Evolutionary conservation across 139 green algal genomes (phyloP).

Genomic region (Chlorella vulgaris): DNA sequence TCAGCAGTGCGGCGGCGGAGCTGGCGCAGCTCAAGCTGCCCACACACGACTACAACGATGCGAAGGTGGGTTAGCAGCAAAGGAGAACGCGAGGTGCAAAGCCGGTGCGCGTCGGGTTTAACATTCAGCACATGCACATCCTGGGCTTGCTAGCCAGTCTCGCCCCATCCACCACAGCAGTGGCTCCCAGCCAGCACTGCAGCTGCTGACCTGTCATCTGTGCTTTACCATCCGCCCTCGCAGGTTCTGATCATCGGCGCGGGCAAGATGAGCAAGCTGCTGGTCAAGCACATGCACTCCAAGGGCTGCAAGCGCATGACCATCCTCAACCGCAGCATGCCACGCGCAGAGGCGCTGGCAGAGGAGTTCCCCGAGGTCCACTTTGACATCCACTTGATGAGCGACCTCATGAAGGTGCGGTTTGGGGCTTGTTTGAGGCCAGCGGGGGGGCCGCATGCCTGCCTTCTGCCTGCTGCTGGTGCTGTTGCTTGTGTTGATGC

Average conservation of each 20-base stretch:
- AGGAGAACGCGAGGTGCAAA: no score
- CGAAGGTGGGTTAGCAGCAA: conserved; percentile 45
- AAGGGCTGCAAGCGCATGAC: conserved; percentile 94
- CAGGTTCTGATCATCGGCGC: conserved; percentile 95
- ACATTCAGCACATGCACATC: no score
- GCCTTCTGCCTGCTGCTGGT: not conserved
- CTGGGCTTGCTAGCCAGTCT: not conserved
- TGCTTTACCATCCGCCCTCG: not conserved
- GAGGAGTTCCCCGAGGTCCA: conserved; percentile 96
- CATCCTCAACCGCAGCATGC: conserved; percentile 92
- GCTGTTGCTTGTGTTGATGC: not conserved
- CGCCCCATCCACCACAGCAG: no score
- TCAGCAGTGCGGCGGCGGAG: conserved; percentile 96
- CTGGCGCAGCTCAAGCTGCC: conserved; percentile 97
- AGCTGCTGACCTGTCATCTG: no score
- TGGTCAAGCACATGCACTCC: conserved; percentile 97
- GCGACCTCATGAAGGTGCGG: conserved; percentile 78
- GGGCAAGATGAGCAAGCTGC: conserved; percentile 97
- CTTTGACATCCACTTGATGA: conserved; percentile 94
- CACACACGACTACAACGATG: conserved; percentile 78
- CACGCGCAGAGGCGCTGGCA: conserved; percentile 86
- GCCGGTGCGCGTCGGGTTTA: no score
- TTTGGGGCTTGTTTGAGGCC: no score
- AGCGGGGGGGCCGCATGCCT: not conserved
- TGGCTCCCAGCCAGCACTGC: no score